Evolutionary conservation across 352 stramenopile species (phyloP), one percentile per base, ranked within the genome.

Genomic region (Globisporangium uncinulatum): DNA sequence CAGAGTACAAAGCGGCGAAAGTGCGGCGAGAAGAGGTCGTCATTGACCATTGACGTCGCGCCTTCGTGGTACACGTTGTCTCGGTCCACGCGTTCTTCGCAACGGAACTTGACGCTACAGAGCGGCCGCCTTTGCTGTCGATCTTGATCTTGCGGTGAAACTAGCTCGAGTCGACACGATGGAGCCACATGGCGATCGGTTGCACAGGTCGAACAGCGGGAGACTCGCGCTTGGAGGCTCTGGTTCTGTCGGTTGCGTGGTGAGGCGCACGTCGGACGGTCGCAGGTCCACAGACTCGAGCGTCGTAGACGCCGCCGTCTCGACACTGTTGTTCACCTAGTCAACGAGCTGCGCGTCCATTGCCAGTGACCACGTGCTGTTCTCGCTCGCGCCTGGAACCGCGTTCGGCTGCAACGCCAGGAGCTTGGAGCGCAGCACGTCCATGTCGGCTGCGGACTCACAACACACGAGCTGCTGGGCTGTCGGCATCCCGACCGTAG

Each of bases 91-190:
- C 86, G 85, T 74, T 94, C 84, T 63, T 95, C 86, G 4, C 86
- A 84, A 8, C 75, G 83, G 67, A 95, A 95, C 57, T 95, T 95
- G 58, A 95, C 86, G 54, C 82, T 94, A 48, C 94, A 95, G 0
- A 94, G 54, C 9, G n/a, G n/a, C 85, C 75, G 8, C 86, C 86
- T 42, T 94, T 94, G 67, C 83, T 95, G 71, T 95, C 86, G n/a
- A n/a, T n/a, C n/a, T n/a, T n/a, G 36, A 95, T 95, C 63, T 91
- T 88, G 51, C 86, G 77, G 6, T 92, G 79, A 31, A 98, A 84
- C n/a, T 96, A 51, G 15, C 72, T 78, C 1, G 88, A 68, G 46
- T 98, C 86, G 3, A 94, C 91, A 42, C 81, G 62, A 49, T 93
- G 68, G 43, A 98, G 65, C 84, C 84, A 95, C 10, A 70, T 56